Percentiles rank a stretch among this genome's conserved stretches.
Conservation (phyloP, 2,329 filamentous ascomycete genomes). For the Fusarium nurragi region DNA sequence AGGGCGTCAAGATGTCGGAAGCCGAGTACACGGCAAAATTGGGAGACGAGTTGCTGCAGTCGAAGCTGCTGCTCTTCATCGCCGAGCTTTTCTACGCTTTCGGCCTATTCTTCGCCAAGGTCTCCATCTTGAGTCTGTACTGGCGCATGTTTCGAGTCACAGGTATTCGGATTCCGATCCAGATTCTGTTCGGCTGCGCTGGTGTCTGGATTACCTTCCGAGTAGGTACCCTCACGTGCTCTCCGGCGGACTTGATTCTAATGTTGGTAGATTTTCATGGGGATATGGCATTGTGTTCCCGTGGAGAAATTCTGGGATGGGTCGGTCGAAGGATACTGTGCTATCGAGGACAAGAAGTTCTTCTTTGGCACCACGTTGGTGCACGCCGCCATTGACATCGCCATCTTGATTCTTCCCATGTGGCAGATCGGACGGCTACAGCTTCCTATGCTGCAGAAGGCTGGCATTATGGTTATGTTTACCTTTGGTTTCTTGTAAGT, state of each 20-base stretch:
- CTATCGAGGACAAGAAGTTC: slow-evolving; percentile 45
- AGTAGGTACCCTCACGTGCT: not conserved
- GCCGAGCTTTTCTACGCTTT: slow-evolving; percentile 45
- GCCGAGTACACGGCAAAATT: not conserved
- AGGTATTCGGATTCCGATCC: slow-evolving; percentile 41
- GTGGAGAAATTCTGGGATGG: slow-evolving; percentile 34
- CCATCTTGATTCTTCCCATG: slow-evolving; percentile 46
- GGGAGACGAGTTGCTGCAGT: not conserved
- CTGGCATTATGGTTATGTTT: slow-evolving; percentile 45
- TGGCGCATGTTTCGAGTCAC: slow-evolving; percentile 46
- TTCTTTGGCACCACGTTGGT: slow-evolving; percentile 48
- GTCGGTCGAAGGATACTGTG: not conserved
- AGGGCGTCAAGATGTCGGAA: not conserved
- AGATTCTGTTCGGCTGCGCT: slow-evolving; percentile 39
- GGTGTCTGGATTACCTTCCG: slow-evolving; percentile 45
- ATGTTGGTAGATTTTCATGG: slow-evolving; percentile 21
- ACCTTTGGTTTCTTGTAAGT: slow-evolving; percentile 47
- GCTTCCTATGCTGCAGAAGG: slow-evolving; percentile 41
- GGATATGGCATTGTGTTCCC: slow-evolving; percentile 34
- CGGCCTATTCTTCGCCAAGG: slow-evolving; percentile 43
- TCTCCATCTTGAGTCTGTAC: slow-evolving; percentile 45
- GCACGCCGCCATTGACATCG: slow-evolving; percentile 46
- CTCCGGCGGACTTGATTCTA: not conserved
- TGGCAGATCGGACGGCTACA: slow-evolving; percentile 46
- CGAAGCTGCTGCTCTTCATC: slow-evolving; percentile 30